Conservation (phyloP, 202 grass and related monocot genomes). For the Setaria italica region DNA sequence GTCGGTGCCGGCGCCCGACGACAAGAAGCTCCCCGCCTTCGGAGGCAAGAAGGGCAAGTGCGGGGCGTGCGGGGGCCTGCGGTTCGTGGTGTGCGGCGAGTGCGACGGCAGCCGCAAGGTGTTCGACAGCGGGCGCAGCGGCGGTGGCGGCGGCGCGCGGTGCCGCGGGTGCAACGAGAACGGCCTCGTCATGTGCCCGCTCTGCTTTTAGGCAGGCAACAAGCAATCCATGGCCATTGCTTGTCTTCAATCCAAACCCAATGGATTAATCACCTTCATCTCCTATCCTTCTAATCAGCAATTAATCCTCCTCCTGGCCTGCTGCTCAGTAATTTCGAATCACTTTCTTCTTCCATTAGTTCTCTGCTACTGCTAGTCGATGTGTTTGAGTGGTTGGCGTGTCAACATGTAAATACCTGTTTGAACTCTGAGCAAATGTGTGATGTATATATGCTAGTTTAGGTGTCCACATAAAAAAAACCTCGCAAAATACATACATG, state of each 20-base stretch:
- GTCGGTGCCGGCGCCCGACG: background rate
- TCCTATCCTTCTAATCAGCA: background rate
- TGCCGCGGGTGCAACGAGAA: conserved; percentile 87
- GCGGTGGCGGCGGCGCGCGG: conserved; percentile 61
- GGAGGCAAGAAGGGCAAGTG: conserved; percentile 25
- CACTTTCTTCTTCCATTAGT: background rate
- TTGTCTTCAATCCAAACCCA: background rate
- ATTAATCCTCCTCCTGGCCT: background rate
- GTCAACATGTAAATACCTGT: conserved; percentile 37
- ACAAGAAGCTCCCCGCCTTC: background rate
- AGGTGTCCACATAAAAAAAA: conserved; percentile 43
- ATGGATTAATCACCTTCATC: background rate
- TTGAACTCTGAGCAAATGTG: conserved; percentile 8
- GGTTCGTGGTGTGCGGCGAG: conserved; percentile 72
- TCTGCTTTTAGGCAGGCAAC: conserved; percentile 54
- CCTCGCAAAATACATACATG: background rate
- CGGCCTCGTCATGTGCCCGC: conserved; percentile 69
- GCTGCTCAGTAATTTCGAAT: background rate
- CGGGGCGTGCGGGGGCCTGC: conserved; percentile 60
- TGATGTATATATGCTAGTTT: conserved; percentile 32
- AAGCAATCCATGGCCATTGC: background rate
- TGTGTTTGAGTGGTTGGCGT: conserved; percentile 45
- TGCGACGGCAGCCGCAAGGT: conserved; percentile 83
- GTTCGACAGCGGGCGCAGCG: conserved; percentile 46
- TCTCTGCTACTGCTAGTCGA: background rate